phyloP scores from a whole-genome alignment of 768 basidiomycete species.

The Pholiota microspora region DNA sequence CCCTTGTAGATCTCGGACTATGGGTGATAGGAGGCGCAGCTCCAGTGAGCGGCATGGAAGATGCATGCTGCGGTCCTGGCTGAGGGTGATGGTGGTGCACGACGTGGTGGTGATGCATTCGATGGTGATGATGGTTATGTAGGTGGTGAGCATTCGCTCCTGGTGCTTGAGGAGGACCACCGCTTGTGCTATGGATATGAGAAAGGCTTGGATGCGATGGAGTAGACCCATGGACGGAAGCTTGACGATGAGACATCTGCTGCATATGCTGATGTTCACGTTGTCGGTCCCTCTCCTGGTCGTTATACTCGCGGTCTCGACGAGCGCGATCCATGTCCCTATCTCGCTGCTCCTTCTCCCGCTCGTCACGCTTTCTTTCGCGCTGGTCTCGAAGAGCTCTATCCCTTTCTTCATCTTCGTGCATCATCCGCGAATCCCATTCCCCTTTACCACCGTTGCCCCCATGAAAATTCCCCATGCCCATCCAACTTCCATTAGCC shows the following conservation, averaged over 20 bases:
- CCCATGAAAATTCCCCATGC: conserved; percentile 15
- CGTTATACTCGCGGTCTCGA: conserved; percentile 17
- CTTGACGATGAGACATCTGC: conserved; percentile 31
- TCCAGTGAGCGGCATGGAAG: conserved; percentile 31
- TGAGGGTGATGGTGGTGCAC: conserved; percentile 36
- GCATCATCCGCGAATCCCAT: conserved; percentile 27
- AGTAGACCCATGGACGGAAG: conserved; percentile 24
- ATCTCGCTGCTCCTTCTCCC: conserved; percentile 21
- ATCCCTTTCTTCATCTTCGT: conserved; percentile 38
- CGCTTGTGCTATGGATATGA: conserved; percentile 17
- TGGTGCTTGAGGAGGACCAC: conserved; percentile 23
- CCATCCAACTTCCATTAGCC: conserved; percentile 35
- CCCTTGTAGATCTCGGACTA: conserved; percentile 26
- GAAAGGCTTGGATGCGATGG: conserved; percentile 14
- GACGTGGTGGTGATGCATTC: conserved; percentile 50
- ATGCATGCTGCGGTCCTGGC: conserved; percentile 26
- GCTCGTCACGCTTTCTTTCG: conserved; percentile 20
- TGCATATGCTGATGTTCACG: conserved; percentile 33
- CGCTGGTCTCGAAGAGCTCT: conserved; percentile 22
- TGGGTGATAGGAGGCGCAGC: conserved; percentile 21
- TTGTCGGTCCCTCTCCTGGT: conserved; percentile 27
- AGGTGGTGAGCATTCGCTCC: conserved; percentile 28
- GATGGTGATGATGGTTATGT: conserved; percentile 47
- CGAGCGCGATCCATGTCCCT: conserved; percentile 26
- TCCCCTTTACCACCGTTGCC: conserved; percentile 23